Evolutionary conservation across 1,139 yeast species (phyloP).

Genomic region (Scheffersomyces illinoinensis): DNA sequence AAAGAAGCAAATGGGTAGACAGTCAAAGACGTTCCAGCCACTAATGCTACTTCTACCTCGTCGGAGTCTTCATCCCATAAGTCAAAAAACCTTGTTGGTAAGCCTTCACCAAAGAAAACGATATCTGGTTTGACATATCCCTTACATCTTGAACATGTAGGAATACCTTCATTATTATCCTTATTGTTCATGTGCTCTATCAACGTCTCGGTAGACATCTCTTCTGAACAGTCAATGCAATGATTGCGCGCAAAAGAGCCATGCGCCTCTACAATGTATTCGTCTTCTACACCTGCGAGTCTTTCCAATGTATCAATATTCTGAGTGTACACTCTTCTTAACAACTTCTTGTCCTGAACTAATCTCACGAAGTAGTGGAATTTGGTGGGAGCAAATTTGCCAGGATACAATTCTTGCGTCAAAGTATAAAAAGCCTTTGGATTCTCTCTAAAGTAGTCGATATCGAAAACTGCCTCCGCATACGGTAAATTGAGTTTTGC

Average conservation of each 20-base stretch:
- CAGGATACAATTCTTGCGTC: slow-evolving; percentile 86
- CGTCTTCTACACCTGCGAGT: slow-evolving; percentile 70
- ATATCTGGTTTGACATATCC: slow-evolving; percentile 91
- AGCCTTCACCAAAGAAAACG: slow-evolving; percentile 86
- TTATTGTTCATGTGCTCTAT: slow-evolving; percentile 38
- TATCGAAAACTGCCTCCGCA: slow-evolving; percentile 95
- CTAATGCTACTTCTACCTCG: slow-evolving; percentile 71
- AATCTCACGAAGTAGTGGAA: slow-evolving; percentile 73
- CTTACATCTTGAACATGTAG: slow-evolving; percentile 53
- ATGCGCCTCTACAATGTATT: slow-evolving; percentile 82
- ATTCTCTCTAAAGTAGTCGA: slow-evolving; percentile 68
- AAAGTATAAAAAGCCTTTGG: slow-evolving; percentile 85
- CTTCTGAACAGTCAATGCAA: slow-evolving; percentile 71
- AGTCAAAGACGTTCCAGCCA: slow-evolving; percentile 89
- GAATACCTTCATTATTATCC: slow-evolving; percentile 41
- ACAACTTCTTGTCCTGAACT: slow-evolving; percentile 59
- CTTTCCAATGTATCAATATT: slow-evolving; percentile 91
- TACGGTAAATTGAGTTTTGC: slow-evolving; percentile 75
- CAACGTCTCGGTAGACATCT: slow-evolving; percentile 54
- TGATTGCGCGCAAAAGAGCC: slow-evolving; percentile 88
- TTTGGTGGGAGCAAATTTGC: slow-evolving; percentile 77
- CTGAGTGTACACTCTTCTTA: slow-evolving; percentile 81
- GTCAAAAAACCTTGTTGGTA: slow-evolving; percentile 70
- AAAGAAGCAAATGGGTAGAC: slow-evolving; percentile 88
- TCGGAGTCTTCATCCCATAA: slow-evolving; percentile 64